These are phyloP conservation scores for Fusarium neocosmosporiellum DNA, from an alignment of 2,329 filamentous ascomycete genomes.

Conservation along the genomic window DNA sequence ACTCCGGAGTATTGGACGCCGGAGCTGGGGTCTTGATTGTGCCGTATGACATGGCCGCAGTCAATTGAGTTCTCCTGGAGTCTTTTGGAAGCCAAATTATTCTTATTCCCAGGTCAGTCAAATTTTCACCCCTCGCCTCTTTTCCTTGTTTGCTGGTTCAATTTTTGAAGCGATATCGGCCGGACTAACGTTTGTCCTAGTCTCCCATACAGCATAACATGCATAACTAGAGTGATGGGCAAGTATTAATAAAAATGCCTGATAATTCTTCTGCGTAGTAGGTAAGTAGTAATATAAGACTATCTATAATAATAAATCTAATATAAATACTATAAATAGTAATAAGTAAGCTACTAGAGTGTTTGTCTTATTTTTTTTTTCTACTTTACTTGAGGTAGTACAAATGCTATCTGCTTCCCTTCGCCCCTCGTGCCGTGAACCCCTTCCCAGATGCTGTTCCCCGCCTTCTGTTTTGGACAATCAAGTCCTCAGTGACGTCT, in stretches of 20 bases:
- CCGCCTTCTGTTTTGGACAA: not conserved
- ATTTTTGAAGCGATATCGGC: not conserved
- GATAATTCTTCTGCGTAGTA: not conserved
- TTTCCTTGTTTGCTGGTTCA: not conserved
- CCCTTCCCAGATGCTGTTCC: not conserved
- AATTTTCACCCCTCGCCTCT: not conserved
- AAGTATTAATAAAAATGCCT: not conserved
- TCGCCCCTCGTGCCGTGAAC: no score
- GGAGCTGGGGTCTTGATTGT: slow-evolving; percentile 1
- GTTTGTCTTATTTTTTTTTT: no score
- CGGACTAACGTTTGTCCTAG: slow-evolving; percentile 1
- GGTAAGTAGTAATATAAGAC: not conserved
- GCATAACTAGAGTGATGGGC: not conserved
- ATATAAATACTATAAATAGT: no score
- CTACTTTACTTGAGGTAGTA: no score
- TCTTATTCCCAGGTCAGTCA: not conserved
- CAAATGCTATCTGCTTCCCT: no score
- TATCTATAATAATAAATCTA: no score
- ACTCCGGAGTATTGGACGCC: not conserved
- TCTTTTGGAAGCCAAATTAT: not conserved
- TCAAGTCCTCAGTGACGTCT: not conserved
- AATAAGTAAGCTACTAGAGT: no score
- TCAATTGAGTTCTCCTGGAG: not conserved
- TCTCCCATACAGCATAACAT: not conserved
- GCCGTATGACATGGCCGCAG: slow-evolving; percentile 17